phyloP scores from a whole-genome alignment of 345 rosid genomes.

The Bruguiera gymnorhiza region DNA sequence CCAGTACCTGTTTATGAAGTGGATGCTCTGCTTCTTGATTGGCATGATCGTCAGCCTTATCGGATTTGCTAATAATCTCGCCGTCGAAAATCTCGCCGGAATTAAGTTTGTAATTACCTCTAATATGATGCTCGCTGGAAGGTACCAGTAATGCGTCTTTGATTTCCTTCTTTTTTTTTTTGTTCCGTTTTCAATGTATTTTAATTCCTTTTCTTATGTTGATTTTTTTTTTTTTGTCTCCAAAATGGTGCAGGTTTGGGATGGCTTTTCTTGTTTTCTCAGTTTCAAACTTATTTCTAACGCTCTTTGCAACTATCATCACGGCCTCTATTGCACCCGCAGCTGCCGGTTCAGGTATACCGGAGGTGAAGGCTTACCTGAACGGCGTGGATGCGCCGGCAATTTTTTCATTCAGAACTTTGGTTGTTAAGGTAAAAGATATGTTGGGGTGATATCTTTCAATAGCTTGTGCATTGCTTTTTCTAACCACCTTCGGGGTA shows the following conservation, averaged over 20 bases:
- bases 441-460: background rate
- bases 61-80: conserved; percentile 79
- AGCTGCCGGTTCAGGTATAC: conserved; percentile 94
- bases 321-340: conserved; percentile 76
- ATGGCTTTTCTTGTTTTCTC: conserved; percentile 70
- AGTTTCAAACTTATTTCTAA: conserved; percentile 60
- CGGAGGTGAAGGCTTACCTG: conserved; percentile 92
- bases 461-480: background rate
- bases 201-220: background rate
- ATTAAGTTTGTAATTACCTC: conserved; percentile 82
- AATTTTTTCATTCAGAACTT: conserved; percentile 62
- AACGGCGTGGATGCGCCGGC: conserved; percentile 94
- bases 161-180: background rate
- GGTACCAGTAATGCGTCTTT: conserved; percentile 29
- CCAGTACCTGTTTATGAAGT: conserved; percentile 78
- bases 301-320: conserved; percentile 59
- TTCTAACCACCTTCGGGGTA: too few species aligned
- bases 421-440: conserved; percentile 60
- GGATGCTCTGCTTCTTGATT: conserved; percentile 66
- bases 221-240: background rate
- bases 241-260: conserved; percentile 42
- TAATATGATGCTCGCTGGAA: conserved; percentile 65
- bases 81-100: conserved; percentile 88
- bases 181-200: background rate
- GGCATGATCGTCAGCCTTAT: conserved; percentile 69